Evolutionary conservation across 345 rosid genomes (phyloP), one percentile per base, ranked within the genome.

Genomic region (Passiflora organensis): DNA sequence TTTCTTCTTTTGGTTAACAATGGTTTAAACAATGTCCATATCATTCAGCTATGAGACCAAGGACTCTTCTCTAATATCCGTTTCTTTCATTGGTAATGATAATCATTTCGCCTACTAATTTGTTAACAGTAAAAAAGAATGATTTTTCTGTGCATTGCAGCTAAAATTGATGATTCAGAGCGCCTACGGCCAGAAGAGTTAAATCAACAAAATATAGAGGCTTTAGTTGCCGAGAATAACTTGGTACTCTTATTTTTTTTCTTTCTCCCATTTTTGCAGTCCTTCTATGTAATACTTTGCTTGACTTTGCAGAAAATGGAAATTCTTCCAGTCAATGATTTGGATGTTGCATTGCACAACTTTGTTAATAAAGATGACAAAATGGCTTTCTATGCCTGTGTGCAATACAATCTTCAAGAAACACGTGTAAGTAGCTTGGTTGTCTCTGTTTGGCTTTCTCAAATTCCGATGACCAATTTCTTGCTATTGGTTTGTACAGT

Each of bases 151-250:
- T 56, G 43, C 22, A 54, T 69, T 66, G 73, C 73, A 93, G 99
- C 80, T 56, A 81, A 50, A 63, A 64, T 84, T 21, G 88, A 81
- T 67, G 95, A 89, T 69, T 81, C 89, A 62, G 99, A 89, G 57
- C 78, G 85, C 62, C 94, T 93, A 71, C 91, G 94, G 50, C 99
- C 96, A 48, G 99, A 93, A 76, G 96, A 93, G 71, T 68, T 93
- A 55, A 93, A 93, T 80, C 99, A 93, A 66, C 96, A 86, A 71
- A 93, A 93, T 59, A 93, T 93, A 62, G 99, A 93, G 77, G 99
- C 96, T 42, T 73, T 93, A 68, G 95, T 93, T 55, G 99, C 99
- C 37, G 99, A 93, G 78, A 89, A 76, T 70, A 89, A 93, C 70
- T 82, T 89, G 95, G 98, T 91, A 79, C 53, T 65, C 11, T 54